Base-by-base conservation (phyloP, 345 rosid species). In the Mercurialis annua region DNA sequence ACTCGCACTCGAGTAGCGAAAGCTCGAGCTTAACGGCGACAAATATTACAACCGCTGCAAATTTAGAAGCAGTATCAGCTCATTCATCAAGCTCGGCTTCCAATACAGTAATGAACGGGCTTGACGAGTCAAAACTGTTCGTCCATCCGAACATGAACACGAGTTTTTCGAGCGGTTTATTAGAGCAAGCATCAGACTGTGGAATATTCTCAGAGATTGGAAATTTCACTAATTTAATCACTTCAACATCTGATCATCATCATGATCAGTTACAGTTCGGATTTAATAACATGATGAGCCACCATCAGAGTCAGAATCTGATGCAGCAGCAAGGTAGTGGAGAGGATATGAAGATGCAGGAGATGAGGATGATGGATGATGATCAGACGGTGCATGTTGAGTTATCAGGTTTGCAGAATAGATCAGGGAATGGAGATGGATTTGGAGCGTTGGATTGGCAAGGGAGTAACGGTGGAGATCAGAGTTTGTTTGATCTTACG, bases 401-500 rank as follows among this genome's bases (percentile, higher is more conserved):
- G 58, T 53, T 76, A 20, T 48, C 82, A 6, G 73, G 53, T 3
- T 44, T 77, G 67, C 68, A 49, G 40, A 65, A 38, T 30, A 69
- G 80, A 73, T 59, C 79, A 21, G 70, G 68, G 16, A 68, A 68
- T 61, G 72, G 64, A 46, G 85, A 62, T 42, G 85, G 84, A 31
- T 90, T 85, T 66, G 95, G 84, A 24, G 67, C 84, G 75, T 79
- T 88, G 85, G 98, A 93, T 80, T 93, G 98, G 94, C 92, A 81
- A 33, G 83, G 73, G 18, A 64, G 49, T 26, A n/a, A n/a, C n/a
- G 85, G 80, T 21, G 90, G 80, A 21, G 90, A 86, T 79, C 94
- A 83, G 43, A 79, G 76, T 44, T 69, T 93, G 50, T 85, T 87
- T 73, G 92, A 90, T 86, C 82, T 92, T 48, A 81, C 93, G 5